Evolutionary conservation across 2,329 filamentous ascomycete genomes (phyloP).

Genomic region (Neopestalotiopsis sp.): DNA sequence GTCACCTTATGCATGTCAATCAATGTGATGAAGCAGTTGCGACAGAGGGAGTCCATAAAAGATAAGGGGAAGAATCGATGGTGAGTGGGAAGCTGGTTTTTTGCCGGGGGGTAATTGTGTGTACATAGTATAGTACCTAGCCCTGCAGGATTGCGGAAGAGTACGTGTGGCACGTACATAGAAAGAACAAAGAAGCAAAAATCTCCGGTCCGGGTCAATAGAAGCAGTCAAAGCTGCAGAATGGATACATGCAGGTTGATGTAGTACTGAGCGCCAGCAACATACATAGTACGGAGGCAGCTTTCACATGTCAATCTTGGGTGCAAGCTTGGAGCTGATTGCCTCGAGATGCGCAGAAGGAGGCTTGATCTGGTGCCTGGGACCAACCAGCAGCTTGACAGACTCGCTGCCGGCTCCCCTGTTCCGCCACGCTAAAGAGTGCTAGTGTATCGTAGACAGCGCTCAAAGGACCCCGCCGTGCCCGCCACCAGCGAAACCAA

Average conservation of each 20-base stretch:
- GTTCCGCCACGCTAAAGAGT: background rate
- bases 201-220: background rate
- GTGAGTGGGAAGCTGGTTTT: background rate
- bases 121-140: background rate
- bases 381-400: constrained; percentile 1
- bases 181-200: background rate
- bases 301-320: background rate
- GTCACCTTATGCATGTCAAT: background rate
- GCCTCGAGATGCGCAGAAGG: background rate
- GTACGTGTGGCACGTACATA: background rate
- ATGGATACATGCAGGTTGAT: background rate
- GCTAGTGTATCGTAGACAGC: background rate
- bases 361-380: background rate
- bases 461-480: background rate
- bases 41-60: background rate
- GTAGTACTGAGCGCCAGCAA: background rate
- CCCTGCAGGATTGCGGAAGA: background rate
- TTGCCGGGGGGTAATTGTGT: background rate
- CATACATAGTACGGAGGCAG: background rate
- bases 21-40: background rate
- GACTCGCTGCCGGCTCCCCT: background rate
- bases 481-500: background rate
- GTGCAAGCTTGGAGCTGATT: background rate
- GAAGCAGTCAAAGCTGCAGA: background rate
- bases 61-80: background rate